phyloP scores from a whole-genome alignment of 352 stramenopile species.

The Globisporangium carolinianum region DNA sequence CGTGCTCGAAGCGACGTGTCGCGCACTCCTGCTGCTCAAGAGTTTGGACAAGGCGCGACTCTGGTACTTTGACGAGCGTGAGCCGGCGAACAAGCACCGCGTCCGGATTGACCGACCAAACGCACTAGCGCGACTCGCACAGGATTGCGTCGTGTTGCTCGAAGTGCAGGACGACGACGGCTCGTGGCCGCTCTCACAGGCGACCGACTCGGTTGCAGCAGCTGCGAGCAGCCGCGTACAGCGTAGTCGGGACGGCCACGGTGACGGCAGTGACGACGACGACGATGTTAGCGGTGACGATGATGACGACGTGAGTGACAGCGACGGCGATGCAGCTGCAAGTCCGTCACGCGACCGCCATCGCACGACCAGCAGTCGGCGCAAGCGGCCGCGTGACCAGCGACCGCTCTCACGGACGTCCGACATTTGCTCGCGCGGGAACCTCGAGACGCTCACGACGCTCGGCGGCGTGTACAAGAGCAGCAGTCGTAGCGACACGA shows the following conservation, averaged over 20 bases:
- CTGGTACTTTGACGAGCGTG: constrained; percentile 78
- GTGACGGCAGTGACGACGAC: constrained; percentile 1
- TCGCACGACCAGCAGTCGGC: constrained; percentile 3
- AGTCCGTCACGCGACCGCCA: constrained; percentile 2
- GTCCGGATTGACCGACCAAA: constrained; percentile 35
- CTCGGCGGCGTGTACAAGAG: constrained; percentile 29
- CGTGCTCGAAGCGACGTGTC: constrained; percentile 66
- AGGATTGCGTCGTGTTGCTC: constrained; percentile 74
- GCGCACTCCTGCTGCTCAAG: constrained; percentile 67
- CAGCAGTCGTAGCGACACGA: constrained; percentile 1
- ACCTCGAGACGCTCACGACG: constrained; percentile 49
- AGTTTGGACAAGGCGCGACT: constrained; percentile 62
- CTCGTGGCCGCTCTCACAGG: constrained; percentile 78
- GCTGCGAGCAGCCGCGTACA: background rate
- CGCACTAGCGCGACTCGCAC: constrained; percentile 51
- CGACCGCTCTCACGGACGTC: constrained; percentile 50
- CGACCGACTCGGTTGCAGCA: constrained; percentile 25
- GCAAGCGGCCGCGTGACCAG: constrained; percentile 37
- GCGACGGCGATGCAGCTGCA: background rate
- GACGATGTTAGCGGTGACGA: constrained; percentile 9
- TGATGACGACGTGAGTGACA: constrained; percentile 14
- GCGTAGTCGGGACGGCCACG: constrained; percentile 17
- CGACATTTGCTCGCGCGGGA: constrained; percentile 70
- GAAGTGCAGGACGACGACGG: constrained; percentile 82
- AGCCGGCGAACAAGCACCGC: constrained; percentile 61